phyloP scores from a whole-genome alignment of 148 eudicot species.

The Vaccinium myrtillus region DNA sequence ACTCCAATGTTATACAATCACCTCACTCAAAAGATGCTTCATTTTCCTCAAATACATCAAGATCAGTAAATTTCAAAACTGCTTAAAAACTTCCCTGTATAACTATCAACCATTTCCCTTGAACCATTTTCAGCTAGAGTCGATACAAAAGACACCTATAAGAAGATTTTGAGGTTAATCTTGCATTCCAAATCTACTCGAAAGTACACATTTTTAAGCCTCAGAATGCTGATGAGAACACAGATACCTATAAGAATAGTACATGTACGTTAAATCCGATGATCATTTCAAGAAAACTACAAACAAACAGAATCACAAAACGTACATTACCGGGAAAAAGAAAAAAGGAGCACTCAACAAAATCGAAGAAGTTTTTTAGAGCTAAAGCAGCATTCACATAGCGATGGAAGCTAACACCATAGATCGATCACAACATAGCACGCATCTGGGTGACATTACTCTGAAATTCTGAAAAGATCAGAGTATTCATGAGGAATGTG shows the following conservation, averaged over 20 bases:
- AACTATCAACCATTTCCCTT: background rate
- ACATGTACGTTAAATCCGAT: background rate
- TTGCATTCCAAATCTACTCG: background rate
- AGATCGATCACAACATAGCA: background rate
- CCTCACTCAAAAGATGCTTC: background rate
- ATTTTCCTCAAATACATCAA: background rate
- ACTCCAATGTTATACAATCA: background rate
- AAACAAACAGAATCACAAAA: conserved; percentile 1
- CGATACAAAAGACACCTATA: background rate
- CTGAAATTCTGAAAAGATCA: background rate
- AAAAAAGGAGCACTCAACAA: background rate
- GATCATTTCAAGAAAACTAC: background rate
- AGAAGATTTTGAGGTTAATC: background rate
- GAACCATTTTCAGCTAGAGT: background rate
- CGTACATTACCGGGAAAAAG: background rate
- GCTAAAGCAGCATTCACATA: background rate
- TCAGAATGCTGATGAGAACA: background rate
- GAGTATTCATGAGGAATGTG: background rate
- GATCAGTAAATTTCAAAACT: background rate
- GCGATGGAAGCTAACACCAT: conserved; percentile 12
- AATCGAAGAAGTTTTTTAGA: background rate
- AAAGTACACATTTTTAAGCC: background rate
- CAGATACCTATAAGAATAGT: background rate
- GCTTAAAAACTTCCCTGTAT: background rate
- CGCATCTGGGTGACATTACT: background rate